Conservation (phyloP, 164 flowering plant species). For the Aristolochia contorta region DNA sequence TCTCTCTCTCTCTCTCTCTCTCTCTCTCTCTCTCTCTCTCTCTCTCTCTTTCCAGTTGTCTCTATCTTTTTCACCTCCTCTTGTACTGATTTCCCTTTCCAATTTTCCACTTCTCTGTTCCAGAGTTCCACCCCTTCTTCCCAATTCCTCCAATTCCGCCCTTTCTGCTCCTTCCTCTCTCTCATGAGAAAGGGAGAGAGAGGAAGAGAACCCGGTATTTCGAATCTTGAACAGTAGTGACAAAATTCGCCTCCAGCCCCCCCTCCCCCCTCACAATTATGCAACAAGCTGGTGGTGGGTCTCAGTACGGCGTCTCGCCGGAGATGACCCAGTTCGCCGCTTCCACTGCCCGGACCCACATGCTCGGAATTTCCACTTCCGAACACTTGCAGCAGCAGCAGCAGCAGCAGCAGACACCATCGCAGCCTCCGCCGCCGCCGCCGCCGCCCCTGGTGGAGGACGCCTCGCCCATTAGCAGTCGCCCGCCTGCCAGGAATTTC, state of each 20-base stretch:
- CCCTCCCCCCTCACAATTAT: constrained; percentile 3
- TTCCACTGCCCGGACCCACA: constrained; percentile 9
- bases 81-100: constrained; percentile 11
- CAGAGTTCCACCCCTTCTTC: neutral
- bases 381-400: constrained; percentile 6
- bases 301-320: constrained; percentile 30
- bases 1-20: constrained; percentile 14
- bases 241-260: too few species aligned
- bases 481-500: constrained; percentile 33
- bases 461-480: constrained; percentile 34
- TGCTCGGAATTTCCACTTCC: constrained; percentile 11
- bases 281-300: constrained; percentile 36
- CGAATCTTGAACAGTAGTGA: neutral
- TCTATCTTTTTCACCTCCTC: constrained; percentile 14
- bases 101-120: constrained; percentile 4
- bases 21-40: constrained; percentile 5
- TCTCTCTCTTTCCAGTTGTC: constrained; percentile 38
- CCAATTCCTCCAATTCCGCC: constrained; percentile 2
- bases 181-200: constrained; percentile 6
- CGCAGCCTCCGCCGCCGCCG: neutral
- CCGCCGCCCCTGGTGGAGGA: constrained; percentile 13
- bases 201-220: neutral
- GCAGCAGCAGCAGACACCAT: neutral
- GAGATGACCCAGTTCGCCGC: constrained; percentile 19
- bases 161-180: constrained; percentile 11